These are phyloP conservation scores for Xanthoconium stramineum DNA, from an alignment of 768 basidiomycete genomes.

Conservation along the genomic window DNA sequence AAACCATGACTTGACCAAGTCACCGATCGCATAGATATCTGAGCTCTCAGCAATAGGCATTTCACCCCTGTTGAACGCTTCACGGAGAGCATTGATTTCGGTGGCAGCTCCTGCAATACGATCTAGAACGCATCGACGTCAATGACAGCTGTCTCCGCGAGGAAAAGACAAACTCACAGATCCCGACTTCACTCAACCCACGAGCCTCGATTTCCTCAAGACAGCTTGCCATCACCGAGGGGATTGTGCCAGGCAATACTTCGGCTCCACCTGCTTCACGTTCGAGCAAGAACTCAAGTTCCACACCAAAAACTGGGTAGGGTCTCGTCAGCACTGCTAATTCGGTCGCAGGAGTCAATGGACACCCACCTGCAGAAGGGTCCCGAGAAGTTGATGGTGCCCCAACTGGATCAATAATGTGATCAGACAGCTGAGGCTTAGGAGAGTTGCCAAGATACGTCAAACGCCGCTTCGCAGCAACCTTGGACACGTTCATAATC, in stretches of 20 bases:
- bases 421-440: slow-evolving; percentile 72
- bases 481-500: slow-evolving; percentile 66
- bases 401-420: slow-evolving; percentile 60
- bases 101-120: slow-evolving; percentile 77
- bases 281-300: slow-evolving; percentile 62
- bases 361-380: slow-evolving; percentile 64
- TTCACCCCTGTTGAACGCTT: slow-evolving; percentile 74
- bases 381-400: slow-evolving; percentile 52
- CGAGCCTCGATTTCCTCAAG: slow-evolving; percentile 69
- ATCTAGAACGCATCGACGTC: slow-evolving; percentile 41
- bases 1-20: slow-evolving; percentile 85
- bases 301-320: slow-evolving; percentile 67
- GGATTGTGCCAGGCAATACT: slow-evolving; percentile 56
- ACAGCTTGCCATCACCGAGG: slow-evolving; percentile 62
- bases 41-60: slow-evolving; percentile 55
- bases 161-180: slow-evolving; percentile 53
- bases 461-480: slow-evolving; percentile 71
- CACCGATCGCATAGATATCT: slow-evolving; percentile 82
- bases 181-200: slow-evolving; percentile 77
- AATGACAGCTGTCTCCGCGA: neutral
- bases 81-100: slow-evolving; percentile 66
- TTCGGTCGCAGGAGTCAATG: neutral
- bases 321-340: slow-evolving; percentile 4
- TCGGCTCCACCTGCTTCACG: slow-evolving; percentile 56
- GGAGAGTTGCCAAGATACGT: slow-evolving; percentile 77